Evolutionary conservation across 2,329 filamentous ascomycete genomes (phyloP), one percentile per base, ranked within the genome.

Genomic region (Neurospora crassa): DNA sequence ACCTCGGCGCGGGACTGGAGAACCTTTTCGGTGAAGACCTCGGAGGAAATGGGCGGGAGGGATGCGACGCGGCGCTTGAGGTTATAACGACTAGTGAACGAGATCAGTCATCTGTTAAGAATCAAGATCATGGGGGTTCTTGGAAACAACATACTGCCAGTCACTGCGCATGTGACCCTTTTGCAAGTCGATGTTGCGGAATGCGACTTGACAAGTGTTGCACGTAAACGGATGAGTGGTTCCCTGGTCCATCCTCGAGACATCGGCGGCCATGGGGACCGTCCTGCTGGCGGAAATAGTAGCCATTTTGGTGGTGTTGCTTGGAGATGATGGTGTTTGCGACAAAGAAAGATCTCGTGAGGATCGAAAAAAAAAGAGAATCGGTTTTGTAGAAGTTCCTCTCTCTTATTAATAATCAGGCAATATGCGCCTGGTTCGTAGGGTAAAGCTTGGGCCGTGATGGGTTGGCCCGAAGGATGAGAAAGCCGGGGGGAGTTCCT

Each of bases 121-220:
- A 45, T 67, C 24, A 45, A 8, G 20, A 59, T 24, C 43, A 67
- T 16, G 7, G 67, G 29, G 7, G 8, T 53, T 40, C 72, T 68
- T 68, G 42, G 41, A 74, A 70, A 70, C 5, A 90, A 37, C 92
- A 83, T 87, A 96, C 92, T 99, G 95, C 96, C 96, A 99, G 83
- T 99, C 96, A 77, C 91, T 96, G 81, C 96, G 94, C 96, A 99
- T 99, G 80, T 99, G 96, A 45, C 89, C 90, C 80, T 96, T 91
- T 83, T 99, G 96, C 71, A 96, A 87, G 79, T 98, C 95, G 80
- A 92, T 94, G 79, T 93, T 94, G 75, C 95, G 91, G 83, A 98
- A 99, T 69, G 95, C 96, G 76, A 99, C 94, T 80, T 97, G 93
- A 80, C 96, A 99, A 72, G 94, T 96, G 82, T 98, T 99, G 89